A percentile compares a stretch with the other conserved stretches of the same genome.
Conservation (phyloP, 495 filamentous ascomycete genomes). For the Penicillium cosmopolitanum region DNA sequence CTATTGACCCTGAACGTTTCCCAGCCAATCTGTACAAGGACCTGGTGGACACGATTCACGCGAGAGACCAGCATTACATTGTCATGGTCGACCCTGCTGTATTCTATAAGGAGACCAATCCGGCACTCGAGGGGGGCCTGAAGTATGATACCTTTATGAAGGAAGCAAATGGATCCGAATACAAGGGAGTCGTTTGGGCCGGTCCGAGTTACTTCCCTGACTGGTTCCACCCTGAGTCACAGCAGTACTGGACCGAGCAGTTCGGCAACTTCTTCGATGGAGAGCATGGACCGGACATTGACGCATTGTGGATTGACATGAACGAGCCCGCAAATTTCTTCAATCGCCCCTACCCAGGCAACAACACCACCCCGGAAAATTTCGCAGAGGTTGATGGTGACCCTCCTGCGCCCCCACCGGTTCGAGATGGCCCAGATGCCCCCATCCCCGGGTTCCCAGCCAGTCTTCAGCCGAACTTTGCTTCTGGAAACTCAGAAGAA, state of each 20-base stretch:
- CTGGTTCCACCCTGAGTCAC: conserved; percentile 26
- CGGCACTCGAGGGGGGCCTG: conserved; percentile 16
- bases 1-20: conserved; percentile 28
- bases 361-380: conserved; percentile 18
- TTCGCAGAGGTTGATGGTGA: conserved; percentile 20
- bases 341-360: conserved; percentile 14
- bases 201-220: conserved; percentile 32
- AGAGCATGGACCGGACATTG: conserved; percentile 21
- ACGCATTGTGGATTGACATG: conserved; percentile 35
- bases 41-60: conserved; percentile 24
- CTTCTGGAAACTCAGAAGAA: conserved; percentile 4
- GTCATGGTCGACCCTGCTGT: conserved; percentile 32
- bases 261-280: conserved; percentile 17
- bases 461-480: conserved; percentile 27
- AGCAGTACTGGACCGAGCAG: conserved; percentile 29
- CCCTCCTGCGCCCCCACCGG: conserved; percentile 23
- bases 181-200: conserved; percentile 29
- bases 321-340: conserved; percentile 28
- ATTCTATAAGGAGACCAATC: conserved; percentile 13
- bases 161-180: conserved; percentile 19
- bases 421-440: conserved; percentile 18
- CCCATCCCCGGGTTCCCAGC: conserved; percentile 26
- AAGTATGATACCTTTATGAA: conserved; percentile 25
- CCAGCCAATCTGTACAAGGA: conserved; percentile 17
- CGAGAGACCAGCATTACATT: conserved; percentile 25